Percentiles rank a stretch among this genome's conserved stretches.
phyloP scores from a whole-genome alignment of 164 flowering plant genomes.

The grape (Vitis vinifera) region ASM3070453v1 NC_081808.1:643501-644000 shows the following conservation, averaged over 20 bases:
- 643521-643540: slow-evolving; percentile 10
- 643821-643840: neutral
- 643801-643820: slow-evolving; percentile 17
- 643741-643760: neutral
- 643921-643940: neutral
- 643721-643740: slow-evolving; percentile 7
- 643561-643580: slow-evolving; percentile 14
- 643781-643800: neutral
- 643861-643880: slow-evolving; percentile 6
- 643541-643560: slow-evolving; percentile 1
- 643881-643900: neutral
- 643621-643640: slow-evolving; percentile 2
- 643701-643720: slow-evolving; percentile 6
- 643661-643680: neutral
- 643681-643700: slow-evolving; percentile 12
- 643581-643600: slow-evolving; percentile 4
- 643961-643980: too few species aligned
- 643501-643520: slow-evolving; percentile 33
- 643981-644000: too few species aligned
- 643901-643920: slow-evolving; percentile 14
- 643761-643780: slow-evolving; percentile 32
- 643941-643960: too few species aligned
- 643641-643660: neutral
- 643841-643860: slow-evolving; percentile 11
- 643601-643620: neutral